Evolutionary conservation across 208 protist species (phyloP).

Genomic region (Leishmania major): DNA sequence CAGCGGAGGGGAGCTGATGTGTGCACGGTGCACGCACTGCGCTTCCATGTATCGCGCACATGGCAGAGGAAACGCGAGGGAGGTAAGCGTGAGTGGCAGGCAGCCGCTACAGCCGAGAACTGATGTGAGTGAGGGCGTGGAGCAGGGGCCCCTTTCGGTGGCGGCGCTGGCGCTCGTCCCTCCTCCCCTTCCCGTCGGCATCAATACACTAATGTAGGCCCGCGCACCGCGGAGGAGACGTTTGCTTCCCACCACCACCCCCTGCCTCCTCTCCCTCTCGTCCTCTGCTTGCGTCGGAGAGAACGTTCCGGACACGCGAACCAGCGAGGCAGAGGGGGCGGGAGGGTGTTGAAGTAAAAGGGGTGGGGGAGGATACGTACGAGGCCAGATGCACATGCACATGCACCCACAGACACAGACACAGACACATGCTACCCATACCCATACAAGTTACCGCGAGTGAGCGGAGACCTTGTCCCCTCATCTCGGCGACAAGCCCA

Average conservation of each 20-base stretch:
- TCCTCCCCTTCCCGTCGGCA: not conserved
- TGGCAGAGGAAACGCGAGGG: not conserved
- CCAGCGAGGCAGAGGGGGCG: not conserved
- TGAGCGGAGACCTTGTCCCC: not conserved
- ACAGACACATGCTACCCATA: not conserved
- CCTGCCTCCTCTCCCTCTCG: not conserved
- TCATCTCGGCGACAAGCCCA: not conserved
- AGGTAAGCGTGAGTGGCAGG: not conserved
- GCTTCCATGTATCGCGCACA: not conserved
- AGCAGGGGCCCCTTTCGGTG: not conserved
- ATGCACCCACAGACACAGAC: not conserved
- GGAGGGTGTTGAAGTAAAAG: no score
- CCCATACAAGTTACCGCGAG: not conserved
- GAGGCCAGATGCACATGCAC: not conserved
- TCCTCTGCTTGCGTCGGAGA: not conserved
- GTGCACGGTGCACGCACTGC: not conserved
- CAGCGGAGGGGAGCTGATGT: not conserved
- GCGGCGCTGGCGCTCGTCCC: not conserved
- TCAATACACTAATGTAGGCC: not conserved
- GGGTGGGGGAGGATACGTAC: not conserved
- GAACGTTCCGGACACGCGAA: not conserved
- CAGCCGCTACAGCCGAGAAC: not conserved
- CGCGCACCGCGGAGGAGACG: not conserved
- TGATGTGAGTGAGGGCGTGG: not conserved
- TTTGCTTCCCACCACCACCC: not conserved